phyloP scores from a whole-genome alignment of 148 eudicot species.

The Beta vulgaris region DNA sequence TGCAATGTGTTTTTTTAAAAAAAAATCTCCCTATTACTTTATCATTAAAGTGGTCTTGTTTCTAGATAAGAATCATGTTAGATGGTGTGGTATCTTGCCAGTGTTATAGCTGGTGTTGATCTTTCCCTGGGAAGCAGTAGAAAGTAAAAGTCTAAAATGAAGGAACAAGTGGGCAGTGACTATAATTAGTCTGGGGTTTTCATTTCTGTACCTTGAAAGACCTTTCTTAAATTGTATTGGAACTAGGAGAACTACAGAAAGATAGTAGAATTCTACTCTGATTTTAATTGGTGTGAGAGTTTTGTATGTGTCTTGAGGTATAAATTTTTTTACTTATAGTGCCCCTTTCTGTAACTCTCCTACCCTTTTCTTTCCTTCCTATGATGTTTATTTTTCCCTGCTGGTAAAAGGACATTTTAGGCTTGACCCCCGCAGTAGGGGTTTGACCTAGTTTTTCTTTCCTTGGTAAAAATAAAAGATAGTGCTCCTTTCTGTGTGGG shows the following conservation, averaged over 20 bases:
- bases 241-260: neutral
- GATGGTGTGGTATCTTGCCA: neutral
- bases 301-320: neutral
- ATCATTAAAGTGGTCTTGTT: neutral
- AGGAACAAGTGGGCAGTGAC: neutral
- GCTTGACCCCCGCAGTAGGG: no score
- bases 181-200: neutral
- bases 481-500: no score
- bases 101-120: neutral
- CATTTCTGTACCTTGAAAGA: neutral
- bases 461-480: no score
- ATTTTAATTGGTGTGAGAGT: neutral
- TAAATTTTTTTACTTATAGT: no score
- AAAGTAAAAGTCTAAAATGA: neutral
- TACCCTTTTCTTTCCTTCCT: no score
- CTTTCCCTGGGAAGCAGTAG: no score
- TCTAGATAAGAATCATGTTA: neutral
- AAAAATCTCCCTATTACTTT: neutral
- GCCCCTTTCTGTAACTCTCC: no score
- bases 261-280: neutral
- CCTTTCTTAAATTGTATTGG: neutral
- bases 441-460: no score
- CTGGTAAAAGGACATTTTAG: no score
- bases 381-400: no score
- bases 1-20: neutral